phyloP scores from a whole-genome alignment of 177 flowering plant genomes.

The Tripterygium wilfordii region DNA sequence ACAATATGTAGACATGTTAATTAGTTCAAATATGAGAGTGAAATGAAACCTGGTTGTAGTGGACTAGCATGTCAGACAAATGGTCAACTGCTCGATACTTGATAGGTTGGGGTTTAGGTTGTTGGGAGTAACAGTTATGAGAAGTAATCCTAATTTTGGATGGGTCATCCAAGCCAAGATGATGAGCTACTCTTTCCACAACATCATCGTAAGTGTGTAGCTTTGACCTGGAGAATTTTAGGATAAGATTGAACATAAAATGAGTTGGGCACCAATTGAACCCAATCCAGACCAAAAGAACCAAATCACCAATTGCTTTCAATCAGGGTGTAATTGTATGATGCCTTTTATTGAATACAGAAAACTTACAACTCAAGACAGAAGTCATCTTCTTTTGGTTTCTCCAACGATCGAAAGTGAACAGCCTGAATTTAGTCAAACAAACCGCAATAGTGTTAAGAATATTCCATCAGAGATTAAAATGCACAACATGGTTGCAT shows the following conservation, averaged over 20 bases:
- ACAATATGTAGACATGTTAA: too few species aligned
- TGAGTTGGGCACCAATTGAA: too few species aligned
- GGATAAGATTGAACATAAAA: not conserved
- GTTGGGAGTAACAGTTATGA: slow-evolving; percentile 79
- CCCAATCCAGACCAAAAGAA: too few species aligned
- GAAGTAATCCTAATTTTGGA: slow-evolving; percentile 78
- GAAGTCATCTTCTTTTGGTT: slow-evolving; percentile 82
- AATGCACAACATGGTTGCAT: too few species aligned
- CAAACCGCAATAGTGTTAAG: too few species aligned
- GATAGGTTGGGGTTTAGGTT: slow-evolving; percentile 75
- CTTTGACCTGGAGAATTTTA: slow-evolving; percentile 45
- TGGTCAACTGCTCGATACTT: slow-evolving; percentile 64
- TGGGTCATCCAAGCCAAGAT: slow-evolving; percentile 67
- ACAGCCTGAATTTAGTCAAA: too few species aligned
- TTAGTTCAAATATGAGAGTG: too few species aligned
- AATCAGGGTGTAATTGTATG: too few species aligned
- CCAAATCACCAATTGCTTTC: too few species aligned
- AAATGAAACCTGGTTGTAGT: slow-evolving; percentile 92
- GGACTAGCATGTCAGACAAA: slow-evolving; percentile 70
- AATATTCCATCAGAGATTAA: too few species aligned
- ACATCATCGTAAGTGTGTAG: slow-evolving; percentile 69
- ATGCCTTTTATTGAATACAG: too few species aligned
- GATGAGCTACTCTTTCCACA: slow-evolving; percentile 67
- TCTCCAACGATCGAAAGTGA: slow-evolving; percentile 63
- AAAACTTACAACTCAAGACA: slow-evolving; percentile 21